Evolutionary conservation across 768 basidiomycete genomes (phyloP), one percentile per base, ranked within the genome.

Genomic region (Brasilioporus rufonigricans): DNA sequence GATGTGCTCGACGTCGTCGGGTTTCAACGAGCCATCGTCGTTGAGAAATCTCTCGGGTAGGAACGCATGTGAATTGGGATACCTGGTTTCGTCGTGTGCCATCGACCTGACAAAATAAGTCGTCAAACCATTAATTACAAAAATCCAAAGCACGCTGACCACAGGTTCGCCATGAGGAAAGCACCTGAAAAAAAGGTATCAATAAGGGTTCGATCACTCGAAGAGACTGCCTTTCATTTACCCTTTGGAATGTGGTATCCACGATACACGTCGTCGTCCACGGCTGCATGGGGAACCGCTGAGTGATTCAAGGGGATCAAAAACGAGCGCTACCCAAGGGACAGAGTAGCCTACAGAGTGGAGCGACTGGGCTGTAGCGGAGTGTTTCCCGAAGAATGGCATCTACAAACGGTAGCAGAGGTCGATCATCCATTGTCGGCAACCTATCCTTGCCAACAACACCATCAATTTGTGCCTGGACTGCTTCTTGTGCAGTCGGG

Each of bases 241-340:
- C 68, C 73, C 43, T 75, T 74, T 1, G 76, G 77, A 21, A 80
- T 76, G 45, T 60, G 68, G 53, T 73, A 73, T 14, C 61, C 68
- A 16, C 48, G 27, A 45, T 66, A 67, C n/a, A 57, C 39, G 33
- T 59, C 54, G 44, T 61, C 55, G 4, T 59, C 21, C 16, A 57
- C 38, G 5, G 44, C 29, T 4, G 50, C 35, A 31, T 55, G 73
- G 1, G 72, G 65, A 16, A 72, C n/a, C 4, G 58, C 70, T 65
- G 21, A 2, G 12, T 23, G 35, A 13, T 24, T 36, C 12, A 31
- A 4, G 6, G 13, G 1, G 1, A 39, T 44, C n/a, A 18, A 11
- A 1, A 27, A 19, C 27, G 7, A n/a, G 14, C 8, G n/a, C 13
- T 23, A 5, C 10, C 13, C 5, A 39, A 38, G 3, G 11, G 18